A percentile compares a stretch with the other conserved stretches of the same genome.
Conservation (phyloP, 768 basidiomycete species). For the Tricholoma flavovirens region DNA sequence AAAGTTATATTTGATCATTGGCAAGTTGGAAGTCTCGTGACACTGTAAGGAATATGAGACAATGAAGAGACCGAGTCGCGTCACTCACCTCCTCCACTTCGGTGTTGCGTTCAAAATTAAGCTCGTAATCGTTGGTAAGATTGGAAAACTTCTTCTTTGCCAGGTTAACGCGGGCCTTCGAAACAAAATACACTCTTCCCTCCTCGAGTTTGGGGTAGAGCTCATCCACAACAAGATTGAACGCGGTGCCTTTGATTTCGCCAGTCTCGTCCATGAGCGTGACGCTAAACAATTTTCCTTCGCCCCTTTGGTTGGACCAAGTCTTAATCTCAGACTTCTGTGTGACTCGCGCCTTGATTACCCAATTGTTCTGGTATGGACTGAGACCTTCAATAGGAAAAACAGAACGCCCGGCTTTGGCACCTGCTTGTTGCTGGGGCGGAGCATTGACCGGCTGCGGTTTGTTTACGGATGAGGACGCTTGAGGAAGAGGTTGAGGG, state of each 20-base stretch:
- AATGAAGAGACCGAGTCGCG: background rate
- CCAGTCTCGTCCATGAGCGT: slow-evolving; percentile 94
- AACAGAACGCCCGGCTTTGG: slow-evolving; percentile 28
- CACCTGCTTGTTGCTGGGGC: slow-evolving; percentile 13
- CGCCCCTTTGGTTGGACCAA: slow-evolving; percentile 88
- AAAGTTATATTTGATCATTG: slow-evolving; percentile 83
- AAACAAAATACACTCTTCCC: slow-evolving; percentile 88
- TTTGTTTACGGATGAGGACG: slow-evolving; percentile 19
- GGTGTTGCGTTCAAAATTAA: slow-evolving; percentile 77
- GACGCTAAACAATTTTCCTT: slow-evolving; percentile 91
- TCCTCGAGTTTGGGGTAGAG: slow-evolving; percentile 84
- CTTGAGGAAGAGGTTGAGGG: slow-evolving; percentile 23
- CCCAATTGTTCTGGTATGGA: slow-evolving; percentile 99
- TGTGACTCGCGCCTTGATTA: slow-evolving; percentile 90
- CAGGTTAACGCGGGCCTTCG: slow-evolving; percentile 86
- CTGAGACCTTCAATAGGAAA: slow-evolving; percentile 91
- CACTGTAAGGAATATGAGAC: slow-evolving; percentile 45
- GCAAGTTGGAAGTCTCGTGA: slow-evolving; percentile 68
- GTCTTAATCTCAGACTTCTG: slow-evolving; percentile 83
- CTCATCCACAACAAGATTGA: slow-evolving; percentile 80
- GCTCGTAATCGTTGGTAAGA: slow-evolving; percentile 87
- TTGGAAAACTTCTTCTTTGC: slow-evolving; percentile 97
- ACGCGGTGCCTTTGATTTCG: slow-evolving; percentile 86
- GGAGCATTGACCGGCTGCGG: slow-evolving; percentile 11
- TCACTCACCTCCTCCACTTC: slow-evolving; percentile 74